Evolutionary conservation across 768 basidiomycete genomes (phyloP).

Genomic region (Boletellus ananas): DNA sequence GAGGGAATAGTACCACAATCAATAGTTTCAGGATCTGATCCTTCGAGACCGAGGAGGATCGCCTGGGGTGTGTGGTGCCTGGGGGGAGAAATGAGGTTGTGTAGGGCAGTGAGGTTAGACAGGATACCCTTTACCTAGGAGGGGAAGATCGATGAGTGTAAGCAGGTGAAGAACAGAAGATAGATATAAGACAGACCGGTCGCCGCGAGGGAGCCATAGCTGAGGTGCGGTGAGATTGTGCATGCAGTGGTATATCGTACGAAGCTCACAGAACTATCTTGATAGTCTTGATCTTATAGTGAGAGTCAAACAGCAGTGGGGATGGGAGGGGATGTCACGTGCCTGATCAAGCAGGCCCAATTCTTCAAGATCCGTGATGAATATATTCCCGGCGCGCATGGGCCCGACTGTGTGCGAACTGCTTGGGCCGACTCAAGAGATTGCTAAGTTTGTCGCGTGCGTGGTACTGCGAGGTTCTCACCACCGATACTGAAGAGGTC

Average conservation of each 20-base stretch:
- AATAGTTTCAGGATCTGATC: slow-evolving; percentile 90
- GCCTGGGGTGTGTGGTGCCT: slow-evolving; percentile 89
- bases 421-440: slow-evolving; percentile 54
- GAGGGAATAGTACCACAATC: slow-evolving; percentile 80
- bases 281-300: slow-evolving; percentile 60
- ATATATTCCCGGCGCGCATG: slow-evolving; percentile 93
- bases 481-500: slow-evolving; percentile 92
- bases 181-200: slow-evolving; percentile 52
- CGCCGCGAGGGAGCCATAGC: slow-evolving; percentile 90
- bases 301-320: not conserved
- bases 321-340: slow-evolving; percentile 8
- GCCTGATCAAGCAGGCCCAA: slow-evolving; percentile 68
- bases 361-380: slow-evolving; percentile 70
- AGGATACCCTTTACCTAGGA: slow-evolving; percentile 70
- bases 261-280: slow-evolving; percentile 76
- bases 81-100: slow-evolving; percentile 3
- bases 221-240: slow-evolving; percentile 24
- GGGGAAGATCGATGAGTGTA: slow-evolving; percentile 1
- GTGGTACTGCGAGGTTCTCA: slow-evolving; percentile 30
- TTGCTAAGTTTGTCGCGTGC: not conserved
- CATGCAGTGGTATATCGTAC: not conserved
- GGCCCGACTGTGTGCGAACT: slow-evolving; percentile 70
- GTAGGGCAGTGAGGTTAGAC: not conserved
- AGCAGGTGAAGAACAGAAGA: slow-evolving; percentile 3
- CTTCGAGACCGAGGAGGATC: slow-evolving; percentile 79